Percentiles rank a stretch among this genome's conserved stretches.
Evolutionary conservation across 345 rosid genomes (phyloP).

Genomic region (Gossypium sturtianum): DNA sequence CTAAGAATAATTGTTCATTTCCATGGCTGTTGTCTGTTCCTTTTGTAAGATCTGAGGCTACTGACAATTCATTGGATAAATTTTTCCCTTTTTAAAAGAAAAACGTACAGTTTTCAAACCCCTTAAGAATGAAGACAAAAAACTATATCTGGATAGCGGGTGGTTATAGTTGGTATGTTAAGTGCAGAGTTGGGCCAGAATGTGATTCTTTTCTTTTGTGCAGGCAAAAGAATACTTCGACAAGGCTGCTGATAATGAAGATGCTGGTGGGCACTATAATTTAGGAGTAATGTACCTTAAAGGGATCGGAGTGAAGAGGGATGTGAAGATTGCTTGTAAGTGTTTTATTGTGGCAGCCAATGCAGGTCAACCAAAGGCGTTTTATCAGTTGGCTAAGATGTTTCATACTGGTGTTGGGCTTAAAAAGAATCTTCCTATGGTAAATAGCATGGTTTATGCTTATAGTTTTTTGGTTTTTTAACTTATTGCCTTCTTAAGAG

Average conservation of each 20-base stretch:
- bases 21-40: not conserved
- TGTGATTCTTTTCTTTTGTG: constrained; percentile 12
- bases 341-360: constrained; percentile 80
- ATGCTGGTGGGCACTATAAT: constrained; percentile 90
- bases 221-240: constrained; percentile 96
- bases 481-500: not conserved
- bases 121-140: not conserved
- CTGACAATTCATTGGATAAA: not conserved
- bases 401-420: constrained; percentile 95
- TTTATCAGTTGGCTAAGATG: constrained; percentile 97
- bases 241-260: constrained; percentile 75
- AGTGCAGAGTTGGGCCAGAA: not conserved
- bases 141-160: not conserved
- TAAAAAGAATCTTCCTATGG: constrained; percentile 70
- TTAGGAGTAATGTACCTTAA: constrained; percentile 88
- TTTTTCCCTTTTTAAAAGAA: not conserved
- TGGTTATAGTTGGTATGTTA: not conserved
- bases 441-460: constrained; percentile 24
- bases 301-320: constrained; percentile 87
- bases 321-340: constrained; percentile 70
- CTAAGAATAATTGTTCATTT: not conserved
- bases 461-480: constrained; percentile 1
- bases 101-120: not conserved
- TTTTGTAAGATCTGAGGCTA: not conserved
- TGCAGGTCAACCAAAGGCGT: constrained; percentile 94